phyloP scores from a whole-genome alignment of 2,329 filamentous ascomycete species.

The Colletotrichum cordylinicola region DNA sequence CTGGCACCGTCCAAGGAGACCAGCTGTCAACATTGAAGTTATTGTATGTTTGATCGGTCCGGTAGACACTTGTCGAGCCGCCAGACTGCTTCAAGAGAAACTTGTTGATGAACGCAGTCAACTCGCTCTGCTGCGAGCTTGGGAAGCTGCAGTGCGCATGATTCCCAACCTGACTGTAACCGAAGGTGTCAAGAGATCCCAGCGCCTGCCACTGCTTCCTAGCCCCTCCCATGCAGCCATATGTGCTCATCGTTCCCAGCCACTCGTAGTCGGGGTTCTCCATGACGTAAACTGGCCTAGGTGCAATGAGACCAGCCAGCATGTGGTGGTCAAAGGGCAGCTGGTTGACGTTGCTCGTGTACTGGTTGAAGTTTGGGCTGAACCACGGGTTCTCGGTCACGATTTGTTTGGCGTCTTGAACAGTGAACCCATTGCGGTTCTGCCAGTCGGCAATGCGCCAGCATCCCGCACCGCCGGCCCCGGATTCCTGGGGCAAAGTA shows the following conservation, averaged over 20 bases:
- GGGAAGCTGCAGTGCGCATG: slow-evolving; percentile 59
- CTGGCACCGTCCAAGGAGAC: slow-evolving; percentile 16
- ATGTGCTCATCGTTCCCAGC: slow-evolving; percentile 53
- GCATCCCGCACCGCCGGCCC: slow-evolving; percentile 53
- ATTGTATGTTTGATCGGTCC: slow-evolving; percentile 10
- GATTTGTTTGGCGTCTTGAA: slow-evolving; percentile 56
- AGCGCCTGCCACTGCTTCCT: slow-evolving; percentile 52
- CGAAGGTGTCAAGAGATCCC: slow-evolving; percentile 52
- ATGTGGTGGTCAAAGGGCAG: slow-evolving; percentile 59
- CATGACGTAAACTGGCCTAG: slow-evolving; percentile 53
- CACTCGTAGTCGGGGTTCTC: slow-evolving; percentile 57
- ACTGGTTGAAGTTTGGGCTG: slow-evolving; percentile 53
- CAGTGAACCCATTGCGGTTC: slow-evolving; percentile 49
- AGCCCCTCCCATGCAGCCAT: slow-evolving; percentile 55
- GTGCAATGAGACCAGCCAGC: slow-evolving; percentile 55
- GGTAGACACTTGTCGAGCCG: slow-evolving; percentile 5
- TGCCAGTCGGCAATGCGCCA: slow-evolving; percentile 43
- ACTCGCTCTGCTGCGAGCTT: slow-evolving; percentile 42
- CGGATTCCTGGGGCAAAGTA: slow-evolving; percentile 55
- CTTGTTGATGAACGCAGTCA: slow-evolving; percentile 55
- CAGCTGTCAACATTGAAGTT: slow-evolving; percentile 19
- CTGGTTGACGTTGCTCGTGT: slow-evolving; percentile 52
- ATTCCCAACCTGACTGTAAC: slow-evolving; percentile 52
- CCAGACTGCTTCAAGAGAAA: slow-evolving; percentile 40
- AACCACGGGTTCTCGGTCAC: slow-evolving; percentile 61